Conservation (phyloP, 2,329 filamentous ascomycete genomes). For the Penicillium hordei region DNA sequence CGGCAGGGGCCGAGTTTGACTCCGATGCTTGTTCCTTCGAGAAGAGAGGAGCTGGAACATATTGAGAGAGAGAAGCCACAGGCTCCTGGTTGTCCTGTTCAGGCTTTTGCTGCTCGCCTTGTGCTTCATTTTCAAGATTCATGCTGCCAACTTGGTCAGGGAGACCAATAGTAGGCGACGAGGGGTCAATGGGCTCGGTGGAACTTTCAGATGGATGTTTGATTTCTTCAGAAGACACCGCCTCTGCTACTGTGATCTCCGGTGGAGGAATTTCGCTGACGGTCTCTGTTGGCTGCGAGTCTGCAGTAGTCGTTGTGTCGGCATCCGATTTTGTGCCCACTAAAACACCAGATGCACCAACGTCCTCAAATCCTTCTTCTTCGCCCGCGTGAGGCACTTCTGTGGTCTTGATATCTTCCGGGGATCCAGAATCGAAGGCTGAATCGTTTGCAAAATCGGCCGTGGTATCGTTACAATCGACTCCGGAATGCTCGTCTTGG, state of each 20-base stretch:
- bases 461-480: slow-evolving; percentile 57
- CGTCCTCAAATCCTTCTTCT: slow-evolving; percentile 92
- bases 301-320: slow-evolving; percentile 46
- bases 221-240: neutral
- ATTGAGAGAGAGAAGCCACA: slow-evolving; percentile 61
- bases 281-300: slow-evolving; percentile 1
- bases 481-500: slow-evolving; percentile 50
- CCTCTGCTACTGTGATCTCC: neutral
- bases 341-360: slow-evolving; percentile 67
- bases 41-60: slow-evolving; percentile 68
- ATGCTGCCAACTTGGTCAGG: slow-evolving; percentile 58
- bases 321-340: slow-evolving; percentile 67
- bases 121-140: slow-evolving; percentile 49
- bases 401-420: slow-evolving; percentile 67
- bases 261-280: neutral
- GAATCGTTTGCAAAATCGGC: slow-evolving; percentile 46
- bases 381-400: slow-evolving; percentile 81
- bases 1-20: slow-evolving; percentile 19
- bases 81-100: slow-evolving; percentile 13
- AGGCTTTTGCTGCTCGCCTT: slow-evolving; percentile 9
- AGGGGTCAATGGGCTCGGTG: slow-evolving; percentile 34
- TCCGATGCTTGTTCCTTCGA: slow-evolving; percentile 37
- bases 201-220: slow-evolving; percentile 22
- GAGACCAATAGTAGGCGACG: slow-evolving; percentile 55
- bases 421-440: slow-evolving; percentile 48